Evolutionary conservation across 345 rosid genomes (phyloP).

Genomic region (Acer yangbiense): DNA sequence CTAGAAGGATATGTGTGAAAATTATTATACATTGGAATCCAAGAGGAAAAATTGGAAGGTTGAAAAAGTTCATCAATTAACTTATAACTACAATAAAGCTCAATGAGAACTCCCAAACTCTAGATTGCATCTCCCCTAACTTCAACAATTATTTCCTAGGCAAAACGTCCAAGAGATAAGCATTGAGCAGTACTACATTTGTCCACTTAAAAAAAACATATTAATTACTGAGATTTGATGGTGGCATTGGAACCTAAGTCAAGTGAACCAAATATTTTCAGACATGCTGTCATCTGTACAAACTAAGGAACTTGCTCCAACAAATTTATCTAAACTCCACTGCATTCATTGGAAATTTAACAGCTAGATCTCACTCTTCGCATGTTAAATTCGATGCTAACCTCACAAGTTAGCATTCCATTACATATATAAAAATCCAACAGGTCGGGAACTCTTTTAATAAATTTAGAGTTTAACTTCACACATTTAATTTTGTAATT

Average conservation of each 20-base stretch:
- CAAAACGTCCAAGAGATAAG: background rate
- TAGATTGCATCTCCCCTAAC: background rate
- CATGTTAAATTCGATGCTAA: background rate
- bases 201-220: background rate
- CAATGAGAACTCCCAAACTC: conserved; percentile 7
- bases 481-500: background rate
- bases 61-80: too few relatives aligned
- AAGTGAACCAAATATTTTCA: background rate
- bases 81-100: background rate
- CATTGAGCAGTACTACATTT: background rate
- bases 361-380: background rate
- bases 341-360: background rate
- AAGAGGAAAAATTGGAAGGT: background rate
- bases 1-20: background rate
- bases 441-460: background rate
- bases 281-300: background rate
- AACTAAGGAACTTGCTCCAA: background rate
- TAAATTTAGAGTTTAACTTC: background rate
- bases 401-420: background rate
- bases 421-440: background rate
- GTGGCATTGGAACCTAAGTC: background rate
- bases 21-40: background rate
- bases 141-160: background rate
- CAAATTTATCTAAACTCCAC: background rate
- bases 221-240: background rate